Conservation (phyloP, 805 yeast genomes). For the Candida ascalaphidarum region DNA sequence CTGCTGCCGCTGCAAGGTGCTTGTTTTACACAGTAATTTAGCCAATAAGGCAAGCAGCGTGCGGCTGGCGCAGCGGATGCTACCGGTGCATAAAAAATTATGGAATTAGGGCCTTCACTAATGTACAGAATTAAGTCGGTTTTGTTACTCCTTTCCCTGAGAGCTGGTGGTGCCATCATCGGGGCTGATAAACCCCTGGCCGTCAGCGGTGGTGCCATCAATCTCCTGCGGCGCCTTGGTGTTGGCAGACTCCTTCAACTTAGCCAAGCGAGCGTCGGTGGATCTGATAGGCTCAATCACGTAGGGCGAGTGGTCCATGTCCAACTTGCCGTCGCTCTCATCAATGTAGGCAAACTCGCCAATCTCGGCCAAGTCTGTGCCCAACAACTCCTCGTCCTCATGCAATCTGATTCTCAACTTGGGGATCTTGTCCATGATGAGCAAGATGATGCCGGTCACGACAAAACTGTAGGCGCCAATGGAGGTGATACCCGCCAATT, state of each 20-base stretch:
- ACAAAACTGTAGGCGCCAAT: constrained; percentile 69
- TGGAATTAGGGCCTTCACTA: too few relatives aligned
- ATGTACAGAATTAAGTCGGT: too few relatives aligned
- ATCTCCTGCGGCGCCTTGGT: background rate
- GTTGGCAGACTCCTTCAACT: constrained; percentile 13
- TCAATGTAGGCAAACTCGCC: constrained; percentile 80
- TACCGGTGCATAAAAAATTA: too few relatives aligned
- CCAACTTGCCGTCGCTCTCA: constrained; percentile 33
- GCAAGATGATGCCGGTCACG: constrained; percentile 61
- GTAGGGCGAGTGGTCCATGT: constrained; percentile 31
- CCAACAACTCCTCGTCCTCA: constrained; percentile 81
- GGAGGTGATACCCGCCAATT: constrained; percentile 69
- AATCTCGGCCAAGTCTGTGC: constrained; percentile 84
- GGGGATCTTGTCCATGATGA: constrained; percentile 67
- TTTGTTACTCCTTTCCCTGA: too few relatives aligned
- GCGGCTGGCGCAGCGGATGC: too few relatives aligned
- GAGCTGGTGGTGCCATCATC: constrained; percentile 5
- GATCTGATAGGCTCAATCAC: constrained; percentile 78
- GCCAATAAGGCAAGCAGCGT: too few relatives aligned
- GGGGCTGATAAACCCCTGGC: background rate
- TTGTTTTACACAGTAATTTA: too few relatives aligned
- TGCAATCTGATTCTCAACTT: constrained; percentile 73
- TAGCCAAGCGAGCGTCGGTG: constrained; percentile 29
- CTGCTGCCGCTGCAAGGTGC: too few relatives aligned
- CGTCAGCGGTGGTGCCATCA: background rate